phyloP scores from a whole-genome alignment of 345 rosid genomes.

The Salix exigua region DNA sequence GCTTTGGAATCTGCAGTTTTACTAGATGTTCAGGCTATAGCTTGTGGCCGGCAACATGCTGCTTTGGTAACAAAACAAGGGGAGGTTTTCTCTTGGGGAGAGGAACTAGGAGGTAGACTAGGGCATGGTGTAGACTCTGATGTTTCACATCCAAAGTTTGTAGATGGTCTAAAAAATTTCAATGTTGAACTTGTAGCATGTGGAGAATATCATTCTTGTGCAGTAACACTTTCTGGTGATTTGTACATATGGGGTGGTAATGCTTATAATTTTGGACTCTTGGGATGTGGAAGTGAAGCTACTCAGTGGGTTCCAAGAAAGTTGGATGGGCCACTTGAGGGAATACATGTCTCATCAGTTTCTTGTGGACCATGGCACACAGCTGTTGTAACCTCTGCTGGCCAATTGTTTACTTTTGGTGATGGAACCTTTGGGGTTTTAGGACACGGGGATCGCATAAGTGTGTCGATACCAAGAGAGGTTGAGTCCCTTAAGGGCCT shows the following conservation, averaged over 20 bases:
- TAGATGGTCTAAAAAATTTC: constrained; percentile 39
- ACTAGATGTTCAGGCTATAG: constrained; percentile 20
- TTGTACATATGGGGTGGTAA: constrained; percentile 71
- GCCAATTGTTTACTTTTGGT: constrained; percentile 70
- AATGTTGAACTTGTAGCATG: constrained; percentile 60
- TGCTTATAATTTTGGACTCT: constrained; percentile 48
- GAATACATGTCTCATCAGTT: constrained; percentile 55
- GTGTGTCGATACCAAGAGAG: constrained; percentile 50
- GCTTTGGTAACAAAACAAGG: constrained; percentile 20
- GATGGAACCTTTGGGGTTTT: constrained; percentile 80
- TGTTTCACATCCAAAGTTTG: constrained; percentile 53
- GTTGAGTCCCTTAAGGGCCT: constrained; percentile 58
- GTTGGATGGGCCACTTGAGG: constrained; percentile 51
- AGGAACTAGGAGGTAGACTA: constrained; percentile 41
- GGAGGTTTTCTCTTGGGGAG: constrained; percentile 24
- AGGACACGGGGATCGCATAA: constrained; percentile 68
- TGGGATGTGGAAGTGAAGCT: constrained; percentile 54
- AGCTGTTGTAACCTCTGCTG: constrained; percentile 57
- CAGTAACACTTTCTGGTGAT: constrained; percentile 62
- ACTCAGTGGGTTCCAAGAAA: constrained; percentile 58
- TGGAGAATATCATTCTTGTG: constrained; percentile 70
- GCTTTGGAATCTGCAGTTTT: constrained; percentile 21
- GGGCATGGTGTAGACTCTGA: constrained; percentile 58
- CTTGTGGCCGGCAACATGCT: constrained; percentile 21
- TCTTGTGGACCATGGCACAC: constrained; percentile 84